Base-by-base conservation (phyloP, 495 filamentous ascomycete genomes). In the Monascus purpureus region DNA sequence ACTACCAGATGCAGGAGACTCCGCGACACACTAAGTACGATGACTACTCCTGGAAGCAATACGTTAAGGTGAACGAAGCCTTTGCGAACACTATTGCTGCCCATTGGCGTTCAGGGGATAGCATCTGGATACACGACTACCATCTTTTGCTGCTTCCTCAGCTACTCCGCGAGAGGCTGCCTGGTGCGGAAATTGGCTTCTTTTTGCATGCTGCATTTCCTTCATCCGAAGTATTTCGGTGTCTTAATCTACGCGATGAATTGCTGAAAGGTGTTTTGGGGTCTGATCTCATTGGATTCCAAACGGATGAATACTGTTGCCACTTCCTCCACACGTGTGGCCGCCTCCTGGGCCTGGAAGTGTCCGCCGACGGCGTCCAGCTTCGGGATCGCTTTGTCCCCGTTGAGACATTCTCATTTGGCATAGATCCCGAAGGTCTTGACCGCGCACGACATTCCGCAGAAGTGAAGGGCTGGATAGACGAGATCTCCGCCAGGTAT, bases 11-110 rank as follows among this genome's bases (percentile, higher is more conserved):
- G 49, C 86, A 87, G 17, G 86, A 93, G 46, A 82, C 81, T 43
- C 85, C 86, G 13, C 90, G 90, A 60, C 92, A 82, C 68, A 92
- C 85, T 52, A 83, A 86, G 2, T 94, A 92, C 43, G 75, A 84
- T 45, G 84, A 92, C 44, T 85, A 93, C 47, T 88, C 84, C n/a
- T 94, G 83, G 83, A 70, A 77, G 39, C 88, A 81, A 59, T 94
- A 93, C 44, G 72, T 80, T 35, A 79, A 77, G 24, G 64, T 93
- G 43, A 93, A 93, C 52, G 73, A 82, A 46, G 81, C 80, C 2
- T 90, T 93, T 49, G 86, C 86, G 3, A 76, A 90, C 45, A 76
- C 71, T 47, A 83, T 92, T 33, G 65, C 84, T 17, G 72, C 74
- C 45, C 77, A 79, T 55, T 94, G 85, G 72, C 84, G 82, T 49